These are phyloP conservation scores for Mollisia scopiformis DNA, from an alignment of 2,329 filamentous ascomycete genomes.

Conservation along the genomic window DNA sequence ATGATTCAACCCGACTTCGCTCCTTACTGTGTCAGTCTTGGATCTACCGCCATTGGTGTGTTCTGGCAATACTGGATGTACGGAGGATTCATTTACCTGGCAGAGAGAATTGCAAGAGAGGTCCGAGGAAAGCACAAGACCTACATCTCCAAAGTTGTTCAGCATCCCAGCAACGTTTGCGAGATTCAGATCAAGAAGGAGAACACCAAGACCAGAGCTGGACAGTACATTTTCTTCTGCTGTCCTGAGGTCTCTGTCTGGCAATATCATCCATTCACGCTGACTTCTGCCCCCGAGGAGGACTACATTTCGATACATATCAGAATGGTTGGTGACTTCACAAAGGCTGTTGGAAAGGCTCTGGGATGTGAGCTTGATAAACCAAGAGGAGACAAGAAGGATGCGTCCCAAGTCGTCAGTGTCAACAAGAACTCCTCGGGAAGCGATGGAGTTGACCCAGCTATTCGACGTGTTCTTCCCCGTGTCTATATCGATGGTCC, in stretches of 20 bases:
- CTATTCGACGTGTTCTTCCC: constrained; percentile 73
- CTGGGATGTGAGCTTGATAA: constrained; percentile 76
- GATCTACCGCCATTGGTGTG: constrained; percentile 68
- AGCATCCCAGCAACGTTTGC: constrained; percentile 86
- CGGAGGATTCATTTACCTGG: constrained; percentile 77
- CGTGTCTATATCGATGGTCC: constrained; percentile 83
- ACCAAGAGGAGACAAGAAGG: constrained; percentile 50
- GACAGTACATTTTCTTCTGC: constrained; percentile 88
- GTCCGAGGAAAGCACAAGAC: constrained; percentile 81
- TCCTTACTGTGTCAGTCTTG: constrained; percentile 74
- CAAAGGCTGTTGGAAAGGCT: constrained; percentile 66
- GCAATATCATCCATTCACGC: constrained; percentile 88
- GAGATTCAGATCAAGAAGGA: constrained; percentile 94
- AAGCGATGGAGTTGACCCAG: constrained; percentile 63
- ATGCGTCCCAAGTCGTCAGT: constrained; percentile 69
- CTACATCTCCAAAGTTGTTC: constrained; percentile 85
- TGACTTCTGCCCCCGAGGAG: constrained; percentile 86
- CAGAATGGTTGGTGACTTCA: constrained; percentile 83
- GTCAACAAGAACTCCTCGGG: constrained; percentile 58
- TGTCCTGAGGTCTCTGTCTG: constrained; percentile 84
- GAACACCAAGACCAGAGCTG: constrained; percentile 77
- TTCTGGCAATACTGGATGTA: constrained; percentile 94
- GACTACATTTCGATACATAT: constrained; percentile 89
- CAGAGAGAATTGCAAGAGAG: constrained; percentile 79
- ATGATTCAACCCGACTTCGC: constrained; percentile 87